These are phyloP conservation scores for Nepenthes gracilis DNA, from an alignment of 148 eudicot species.

Conservation along the genomic window DNA sequence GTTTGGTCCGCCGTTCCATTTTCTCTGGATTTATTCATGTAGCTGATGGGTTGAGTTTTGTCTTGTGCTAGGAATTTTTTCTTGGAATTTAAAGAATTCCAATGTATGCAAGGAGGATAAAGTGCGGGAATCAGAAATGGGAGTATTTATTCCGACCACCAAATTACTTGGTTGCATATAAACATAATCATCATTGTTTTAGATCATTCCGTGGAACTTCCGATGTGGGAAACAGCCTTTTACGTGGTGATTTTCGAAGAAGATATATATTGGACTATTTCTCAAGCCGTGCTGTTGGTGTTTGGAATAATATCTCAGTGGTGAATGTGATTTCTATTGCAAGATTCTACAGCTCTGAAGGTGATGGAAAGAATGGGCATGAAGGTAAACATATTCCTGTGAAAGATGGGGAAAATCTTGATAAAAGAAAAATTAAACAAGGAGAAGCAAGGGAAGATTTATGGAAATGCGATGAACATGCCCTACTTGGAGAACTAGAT, in stretches of 20 bases:
- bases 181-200: slow-evolving; percentile 15
- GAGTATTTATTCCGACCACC: slow-evolving; percentile 27
- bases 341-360: slow-evolving; percentile 68
- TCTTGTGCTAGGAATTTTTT: slow-evolving; percentile 16
- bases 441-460: slow-evolving; percentile 21
- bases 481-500: slow-evolving; percentile 81
- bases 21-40: too few relatives aligned
- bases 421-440: slow-evolving; percentile 23
- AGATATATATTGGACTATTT: slow-evolving; percentile 23
- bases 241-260: slow-evolving; percentile 20
- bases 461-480: slow-evolving; percentile 55
- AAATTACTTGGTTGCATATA: slow-evolving; percentile 23
- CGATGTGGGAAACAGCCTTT: slow-evolving; percentile 6
- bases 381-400: slow-evolving; percentile 45
- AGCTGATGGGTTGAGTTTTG: slow-evolving; percentile 4
- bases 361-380: slow-evolving; percentile 78
- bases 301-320: slow-evolving; percentile 11
- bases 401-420: slow-evolving; percentile 30
- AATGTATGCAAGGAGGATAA: slow-evolving; percentile 66
- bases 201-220: slow-evolving; percentile 17
- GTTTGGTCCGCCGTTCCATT: too few relatives aligned
- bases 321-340: slow-evolving; percentile 21
- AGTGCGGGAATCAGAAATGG: slow-evolving; percentile 46
- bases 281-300: slow-evolving; percentile 8
- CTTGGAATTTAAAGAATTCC: slow-evolving; percentile 22